Percentiles rank a stretch among this genome's conserved stretches.
Conservation (phyloP, 164 flowering plant species). For the Liquidambar formosana region DNA sequence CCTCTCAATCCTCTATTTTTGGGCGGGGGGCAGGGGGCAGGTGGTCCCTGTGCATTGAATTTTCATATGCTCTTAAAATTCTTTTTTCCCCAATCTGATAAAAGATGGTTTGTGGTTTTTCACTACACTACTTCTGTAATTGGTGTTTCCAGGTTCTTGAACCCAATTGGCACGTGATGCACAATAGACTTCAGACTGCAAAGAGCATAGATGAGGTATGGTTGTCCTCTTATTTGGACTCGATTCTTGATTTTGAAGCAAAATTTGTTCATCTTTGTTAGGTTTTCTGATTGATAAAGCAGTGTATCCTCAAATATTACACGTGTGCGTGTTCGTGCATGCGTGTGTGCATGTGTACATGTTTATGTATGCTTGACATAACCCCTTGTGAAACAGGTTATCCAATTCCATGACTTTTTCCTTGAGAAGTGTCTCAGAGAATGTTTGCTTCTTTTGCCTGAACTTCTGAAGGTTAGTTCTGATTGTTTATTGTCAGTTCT, state of each 20-base stretch:
- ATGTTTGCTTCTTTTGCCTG: conserved; percentile 90
- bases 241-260: background rate
- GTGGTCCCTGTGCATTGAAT: too few relatives aligned
- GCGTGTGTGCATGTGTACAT: background rate
- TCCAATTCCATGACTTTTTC: conserved; percentile 85
- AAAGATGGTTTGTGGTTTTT: too few relatives aligned
- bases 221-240: conserved; percentile 3
- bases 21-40: too few relatives aligned
- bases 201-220: conserved; percentile 96
- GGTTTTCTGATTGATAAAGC: background rate
- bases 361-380: background rate
- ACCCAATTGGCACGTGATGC: conserved; percentile 96
- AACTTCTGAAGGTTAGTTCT: conserved; percentile 75
- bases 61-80: too few relatives aligned
- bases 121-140: background rate
- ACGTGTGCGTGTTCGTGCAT: background rate
- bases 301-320: background rate
- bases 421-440: conserved; percentile 92
- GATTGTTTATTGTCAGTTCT: background rate
- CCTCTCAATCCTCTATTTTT: too few relatives aligned
- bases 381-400: conserved; percentile 55
- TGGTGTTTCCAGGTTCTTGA: conserved; percentile 76
- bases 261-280: too few relatives aligned
- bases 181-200: conserved; percentile 70
- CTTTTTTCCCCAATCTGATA: too few relatives aligned